Evolutionary conservation across 371 early-diverging fungal species (phyloP).

Genomic region (Rhizomucor miehei): DNA sequence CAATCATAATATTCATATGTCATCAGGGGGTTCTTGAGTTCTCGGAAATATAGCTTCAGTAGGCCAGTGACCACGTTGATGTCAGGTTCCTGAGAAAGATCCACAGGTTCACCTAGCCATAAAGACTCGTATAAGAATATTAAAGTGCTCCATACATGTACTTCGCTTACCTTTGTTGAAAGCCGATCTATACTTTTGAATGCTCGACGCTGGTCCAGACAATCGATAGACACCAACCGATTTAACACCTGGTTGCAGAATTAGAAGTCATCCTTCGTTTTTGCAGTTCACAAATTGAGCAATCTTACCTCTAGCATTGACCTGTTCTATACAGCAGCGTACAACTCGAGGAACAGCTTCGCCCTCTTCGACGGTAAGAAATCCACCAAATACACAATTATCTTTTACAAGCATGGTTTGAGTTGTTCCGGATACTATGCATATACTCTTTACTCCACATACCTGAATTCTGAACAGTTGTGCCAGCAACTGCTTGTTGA

Average conservation of each 20-base stretch:
- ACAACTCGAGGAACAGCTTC: slow-evolving; percentile 63
- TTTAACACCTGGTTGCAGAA: slow-evolving; percentile 31
- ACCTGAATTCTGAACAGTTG: slow-evolving; percentile 6
- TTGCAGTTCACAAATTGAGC: neutral
- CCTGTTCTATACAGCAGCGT: slow-evolving; percentile 61
- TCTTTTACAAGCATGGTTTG: too few relatives aligned
- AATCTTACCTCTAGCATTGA: slow-evolving; percentile 61
- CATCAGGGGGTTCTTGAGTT: slow-evolving; percentile 74
- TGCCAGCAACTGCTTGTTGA: slow-evolving; percentile 13
- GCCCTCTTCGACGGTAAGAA: slow-evolving; percentile 40
- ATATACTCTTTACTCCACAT: neutral
- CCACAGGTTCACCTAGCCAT: slow-evolving; percentile 21
- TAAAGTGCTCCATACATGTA: slow-evolving; percentile 1
- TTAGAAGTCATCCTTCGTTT: neutral
- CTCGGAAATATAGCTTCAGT: slow-evolving; percentile 81
- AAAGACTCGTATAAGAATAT: too few relatives aligned
- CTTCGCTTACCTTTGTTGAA: slow-evolving; percentile 54
- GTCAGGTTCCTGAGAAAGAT: slow-evolving; percentile 59
- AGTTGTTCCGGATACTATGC: too few relatives aligned
- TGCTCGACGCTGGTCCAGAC: slow-evolving; percentile 72
- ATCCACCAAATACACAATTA: slow-evolving; percentile 67
- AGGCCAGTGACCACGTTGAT: slow-evolving; percentile 76
- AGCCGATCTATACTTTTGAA: slow-evolving; percentile 60
- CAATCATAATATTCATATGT: slow-evolving; percentile 76
- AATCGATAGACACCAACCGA: slow-evolving; percentile 82